Percentiles rank a stretch among this genome's conserved stretches.
These are phyloP conservation scores for Elaphomyces granulatus DNA, from an alignment of 495 filamentous ascomycete genomes.

Conservation along the genomic window DNA sequence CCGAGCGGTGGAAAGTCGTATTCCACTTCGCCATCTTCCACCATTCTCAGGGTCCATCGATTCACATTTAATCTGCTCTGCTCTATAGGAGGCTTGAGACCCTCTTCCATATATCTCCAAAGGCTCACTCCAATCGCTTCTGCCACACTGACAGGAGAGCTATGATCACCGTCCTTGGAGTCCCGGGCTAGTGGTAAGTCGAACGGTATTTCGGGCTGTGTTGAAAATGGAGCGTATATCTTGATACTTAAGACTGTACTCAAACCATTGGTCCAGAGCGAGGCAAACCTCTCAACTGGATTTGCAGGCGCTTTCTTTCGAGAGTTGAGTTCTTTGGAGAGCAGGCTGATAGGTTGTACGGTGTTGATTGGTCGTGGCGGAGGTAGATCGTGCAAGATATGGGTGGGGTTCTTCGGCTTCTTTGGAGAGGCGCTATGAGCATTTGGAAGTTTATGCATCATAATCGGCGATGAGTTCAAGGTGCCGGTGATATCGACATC, in stretches of 20 bases:
- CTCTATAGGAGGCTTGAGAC: constrained; percentile 54
- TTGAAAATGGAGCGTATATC: constrained; percentile 76
- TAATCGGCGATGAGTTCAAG: constrained; percentile 28
- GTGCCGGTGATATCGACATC: constrained; percentile 32
- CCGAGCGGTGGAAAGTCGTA: constrained; percentile 85
- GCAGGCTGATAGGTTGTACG: constrained; percentile 60
- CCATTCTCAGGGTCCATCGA: constrained; percentile 84
- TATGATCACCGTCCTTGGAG: constrained; percentile 54
- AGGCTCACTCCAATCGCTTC: constrained; percentile 84
- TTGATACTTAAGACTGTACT: constrained; percentile 69
- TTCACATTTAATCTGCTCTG: constrained; percentile 69
- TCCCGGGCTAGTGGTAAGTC: constrained; percentile 66
- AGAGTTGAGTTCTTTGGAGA: constrained; percentile 58
- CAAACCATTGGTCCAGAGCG: constrained; percentile 76
- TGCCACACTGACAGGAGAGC: constrained; percentile 59
- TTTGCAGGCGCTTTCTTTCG: constrained; percentile 66
- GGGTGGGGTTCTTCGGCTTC: constrained; percentile 43
- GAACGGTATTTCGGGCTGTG: constrained; percentile 49
- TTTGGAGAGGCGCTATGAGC: constrained; percentile 38
- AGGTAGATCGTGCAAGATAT: constrained; percentile 61
- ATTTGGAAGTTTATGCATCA: constrained; percentile 32
- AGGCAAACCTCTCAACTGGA: constrained; percentile 71
- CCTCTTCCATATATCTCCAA: constrained; percentile 77
- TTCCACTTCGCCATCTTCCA: constrained; percentile 91
- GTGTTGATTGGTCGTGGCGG: constrained; percentile 84